Base-by-base conservation (phyloP, 345 rosid species). In the Cardamine occulta region DNA sequence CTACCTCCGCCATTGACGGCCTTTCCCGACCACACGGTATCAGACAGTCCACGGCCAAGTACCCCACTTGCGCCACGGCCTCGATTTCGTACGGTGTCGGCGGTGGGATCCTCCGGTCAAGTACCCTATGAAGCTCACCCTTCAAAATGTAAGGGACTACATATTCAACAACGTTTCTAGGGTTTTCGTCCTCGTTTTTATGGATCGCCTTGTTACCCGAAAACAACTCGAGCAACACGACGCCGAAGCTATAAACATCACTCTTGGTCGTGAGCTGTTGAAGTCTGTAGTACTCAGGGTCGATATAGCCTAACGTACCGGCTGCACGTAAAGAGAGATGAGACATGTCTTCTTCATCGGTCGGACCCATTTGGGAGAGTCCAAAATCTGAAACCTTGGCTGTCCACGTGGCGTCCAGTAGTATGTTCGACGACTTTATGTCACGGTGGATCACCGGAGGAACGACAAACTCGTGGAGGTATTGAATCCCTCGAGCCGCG, bases 331-430 rank as follows among this genome's bases (percentile, higher is more conserved):
- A 77, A 2, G 98, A 90, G 4, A 93, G 80, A 65, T 86, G 91
- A 2, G 91, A 82, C 51, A 63, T 79, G 2, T 81, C 88, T 1
- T 87, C 96, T 0, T 70, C 74, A 29, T 66, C 78, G 14, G 72
- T 74, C 0, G 96, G 96, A 24, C 91, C 90, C 80, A 82, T 78
- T 42, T 86, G 74, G 7, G 95, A 93, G 3, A 93, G 86, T 1
- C 98, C 95, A 2, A 93, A 93, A 79, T 93, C 96, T 0, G 96
- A 90, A 4, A 93, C 91, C 60, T 89, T 93, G 18, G 96, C 91
- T 0, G 75, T 81, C 91, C 96, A 86, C 2, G 9, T 52, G 48
- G 68, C 56, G 62, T 89, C 87, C 0, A 93, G 84, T 11, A 93
- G 74, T 13, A 93, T 89, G 84, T 93, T 93, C 1, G 98, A 86